These are phyloP conservation scores for Bruguiera hainesii DNA, from an alignment of 441 rosid species.

Conservation along the genomic window DNA sequence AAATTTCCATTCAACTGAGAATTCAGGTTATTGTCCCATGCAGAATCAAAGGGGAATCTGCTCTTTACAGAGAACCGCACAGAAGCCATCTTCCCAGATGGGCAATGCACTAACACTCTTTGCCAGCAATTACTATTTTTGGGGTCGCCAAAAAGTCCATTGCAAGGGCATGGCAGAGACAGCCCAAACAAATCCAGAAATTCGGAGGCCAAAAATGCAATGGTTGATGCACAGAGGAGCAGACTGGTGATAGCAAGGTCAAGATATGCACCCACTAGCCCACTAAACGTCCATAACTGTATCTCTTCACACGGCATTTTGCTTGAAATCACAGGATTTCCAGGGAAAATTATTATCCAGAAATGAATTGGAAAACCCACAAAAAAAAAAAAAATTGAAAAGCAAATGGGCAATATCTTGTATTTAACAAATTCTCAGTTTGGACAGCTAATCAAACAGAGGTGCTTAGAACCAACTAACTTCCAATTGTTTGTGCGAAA, in stretches of 20 bases:
- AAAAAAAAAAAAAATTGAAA: background rate
- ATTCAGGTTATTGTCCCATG: slow-evolving; percentile 18
- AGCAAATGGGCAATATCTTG: too few relatives aligned
- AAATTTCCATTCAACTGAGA: slow-evolving; percentile 12
- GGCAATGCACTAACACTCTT: slow-evolving; percentile 34
- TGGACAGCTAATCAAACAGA: too few relatives aligned
- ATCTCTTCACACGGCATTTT: slow-evolving; percentile 50
- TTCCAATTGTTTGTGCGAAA: too few relatives aligned
- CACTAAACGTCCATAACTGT: slow-evolving; percentile 61
- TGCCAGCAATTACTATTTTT: slow-evolving; percentile 43
- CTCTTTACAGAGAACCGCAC: slow-evolving; percentile 45
- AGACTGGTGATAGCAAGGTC: slow-evolving; percentile 55
- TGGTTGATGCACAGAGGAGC: slow-evolving; percentile 55
- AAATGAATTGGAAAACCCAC: background rate
- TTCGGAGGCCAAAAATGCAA: slow-evolving; percentile 51
- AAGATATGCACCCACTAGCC: slow-evolving; percentile 62
- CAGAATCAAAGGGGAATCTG: slow-evolving; percentile 51
- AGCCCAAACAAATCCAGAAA: slow-evolving; percentile 56
- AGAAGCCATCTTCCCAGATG: slow-evolving; percentile 38
- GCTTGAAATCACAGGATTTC: background rate
- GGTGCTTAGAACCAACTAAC: too few relatives aligned
- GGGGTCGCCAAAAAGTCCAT: slow-evolving; percentile 44
- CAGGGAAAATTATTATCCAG: background rate
- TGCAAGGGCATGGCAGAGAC: slow-evolving; percentile 61
- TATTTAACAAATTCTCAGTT: too few relatives aligned